Conservation (phyloP, 768 basidiomycete species). For the Fistulinella prunicolor region DNA sequence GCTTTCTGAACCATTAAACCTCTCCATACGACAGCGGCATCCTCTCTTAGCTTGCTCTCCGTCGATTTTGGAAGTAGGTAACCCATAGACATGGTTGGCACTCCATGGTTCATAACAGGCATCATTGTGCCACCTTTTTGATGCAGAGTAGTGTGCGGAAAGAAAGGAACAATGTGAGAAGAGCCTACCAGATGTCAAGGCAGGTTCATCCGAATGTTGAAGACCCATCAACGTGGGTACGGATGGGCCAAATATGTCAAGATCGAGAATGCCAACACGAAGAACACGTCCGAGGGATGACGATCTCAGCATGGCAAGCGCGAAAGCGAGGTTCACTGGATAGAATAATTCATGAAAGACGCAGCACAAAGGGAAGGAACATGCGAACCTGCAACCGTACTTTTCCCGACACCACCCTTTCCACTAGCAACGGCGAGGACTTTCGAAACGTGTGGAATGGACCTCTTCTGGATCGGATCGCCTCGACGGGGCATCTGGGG, state of each 20-base stretch:
- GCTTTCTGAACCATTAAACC: conserved; percentile 99
- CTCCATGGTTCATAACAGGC: conserved; percentile 82
- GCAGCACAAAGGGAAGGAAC: background rate
- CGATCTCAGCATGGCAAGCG: conserved; percentile 50
- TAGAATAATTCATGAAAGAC: conserved; percentile 6
- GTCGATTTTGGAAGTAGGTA: conserved; percentile 71
- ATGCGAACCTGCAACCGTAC: conserved; percentile 78
- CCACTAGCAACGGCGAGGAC: conserved; percentile 87
- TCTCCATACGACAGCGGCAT: conserved; percentile 89
- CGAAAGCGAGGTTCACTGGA: conserved; percentile 79
- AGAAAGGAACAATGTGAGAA: background rate
- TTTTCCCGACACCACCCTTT: conserved; percentile 96
- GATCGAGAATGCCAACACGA: conserved; percentile 84
- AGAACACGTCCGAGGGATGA: conserved; percentile 38
- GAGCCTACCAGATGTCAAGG: conserved; percentile 63
- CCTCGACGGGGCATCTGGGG: conserved; percentile 63
- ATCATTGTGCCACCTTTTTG: conserved; percentile 67
- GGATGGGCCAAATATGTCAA: conserved; percentile 95
- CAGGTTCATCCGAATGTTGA: conserved; percentile 71
- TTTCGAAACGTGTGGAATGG: conserved; percentile 71
- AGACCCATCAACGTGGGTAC: conserved; percentile 93
- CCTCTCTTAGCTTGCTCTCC: conserved; percentile 50
- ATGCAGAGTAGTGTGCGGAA: background rate
- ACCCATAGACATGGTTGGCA: conserved; percentile 97
- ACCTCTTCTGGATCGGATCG: conserved; percentile 50